A percentile compares a stretch with the other conserved stretches of the same genome.
phyloP scores from a whole-genome alignment of 306 rosid species.

The Rubus idaeus region DNA sequence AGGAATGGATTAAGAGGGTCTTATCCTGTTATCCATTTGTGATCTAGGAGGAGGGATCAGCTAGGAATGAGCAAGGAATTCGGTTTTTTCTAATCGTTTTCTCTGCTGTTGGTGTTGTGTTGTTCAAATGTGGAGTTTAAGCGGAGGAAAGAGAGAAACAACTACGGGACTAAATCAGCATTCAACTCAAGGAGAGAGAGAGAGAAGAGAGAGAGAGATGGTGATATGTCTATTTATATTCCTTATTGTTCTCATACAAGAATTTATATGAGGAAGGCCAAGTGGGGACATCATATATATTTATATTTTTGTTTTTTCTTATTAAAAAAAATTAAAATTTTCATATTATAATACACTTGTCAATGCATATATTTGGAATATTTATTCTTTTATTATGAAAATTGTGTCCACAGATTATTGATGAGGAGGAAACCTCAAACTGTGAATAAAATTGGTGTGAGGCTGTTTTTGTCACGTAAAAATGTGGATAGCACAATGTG shows the following conservation, averaged over 20 bases:
- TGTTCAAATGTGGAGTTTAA: constrained; percentile 48
- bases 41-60: constrained; percentile 17
- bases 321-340: neutral
- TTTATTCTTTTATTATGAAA: too few relatives aligned
- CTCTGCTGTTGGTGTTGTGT: constrained; percentile 21
- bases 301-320: neutral
- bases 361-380: too few relatives aligned
- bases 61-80: constrained; percentile 28
- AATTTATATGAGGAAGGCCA: constrained; percentile 38
- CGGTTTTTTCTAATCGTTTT: constrained; percentile 17
- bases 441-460: too few relatives aligned
- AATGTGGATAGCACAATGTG: too few relatives aligned
- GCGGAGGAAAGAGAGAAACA: constrained; percentile 63
- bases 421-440: too few relatives aligned
- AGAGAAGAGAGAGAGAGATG: constrained; percentile 45
- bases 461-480: too few relatives aligned
- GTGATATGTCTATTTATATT: constrained; percentile 49
- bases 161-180: constrained; percentile 65
- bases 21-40: constrained; percentile 60
- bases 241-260: constrained; percentile 26
- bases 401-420: too few relatives aligned
- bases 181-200: constrained; percentile 31
- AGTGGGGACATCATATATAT: constrained; percentile 30
- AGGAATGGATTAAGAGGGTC: constrained; percentile 55
- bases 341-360: neutral